Conservation (phyloP, 2,329 filamentous ascomycete genomes). For the Coniochaeta ligniaria region DNA sequence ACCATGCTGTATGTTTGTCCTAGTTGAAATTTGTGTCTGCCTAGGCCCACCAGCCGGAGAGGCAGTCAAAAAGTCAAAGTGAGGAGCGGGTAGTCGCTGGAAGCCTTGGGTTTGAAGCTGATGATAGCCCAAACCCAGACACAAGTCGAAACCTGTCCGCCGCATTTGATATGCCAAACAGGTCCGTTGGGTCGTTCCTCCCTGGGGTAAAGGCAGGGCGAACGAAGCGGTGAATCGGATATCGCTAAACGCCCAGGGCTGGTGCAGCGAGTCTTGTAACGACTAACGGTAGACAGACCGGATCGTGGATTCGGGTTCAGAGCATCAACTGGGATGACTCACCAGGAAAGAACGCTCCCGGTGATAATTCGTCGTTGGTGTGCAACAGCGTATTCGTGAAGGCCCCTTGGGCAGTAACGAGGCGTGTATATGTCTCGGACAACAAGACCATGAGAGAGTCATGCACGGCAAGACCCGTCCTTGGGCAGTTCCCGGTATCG, state of each 20-base stretch:
- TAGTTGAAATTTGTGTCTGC: background rate
- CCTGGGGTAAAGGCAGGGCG: too few species aligned
- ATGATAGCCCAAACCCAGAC: too few species aligned
- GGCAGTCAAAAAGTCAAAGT: background rate
- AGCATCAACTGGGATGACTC: background rate
- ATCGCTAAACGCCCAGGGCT: background rate
- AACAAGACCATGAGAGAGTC: background rate
- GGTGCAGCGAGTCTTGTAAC: background rate
- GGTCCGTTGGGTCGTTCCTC: too few species aligned
- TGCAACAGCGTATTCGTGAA: background rate
- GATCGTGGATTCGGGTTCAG: background rate
- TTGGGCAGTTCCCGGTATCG: background rate
- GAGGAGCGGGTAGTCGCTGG: background rate
- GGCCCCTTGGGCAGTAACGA: background rate
- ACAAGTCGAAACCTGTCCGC: too few species aligned
- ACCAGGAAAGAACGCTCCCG: background rate
- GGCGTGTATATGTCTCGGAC: background rate
- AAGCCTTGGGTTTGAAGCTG: background rate
- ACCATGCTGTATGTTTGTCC: background rate
- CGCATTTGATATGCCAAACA: too few species aligned
- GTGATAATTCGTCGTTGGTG: background rate
- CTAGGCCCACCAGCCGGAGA: background rate
- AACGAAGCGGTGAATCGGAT: background rate
- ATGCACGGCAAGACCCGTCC: background rate
- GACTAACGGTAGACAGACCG: background rate